Conservation (phyloP, 768 basidiomycete genomes). For the Strobilomyces echinocephalus region DNA sequence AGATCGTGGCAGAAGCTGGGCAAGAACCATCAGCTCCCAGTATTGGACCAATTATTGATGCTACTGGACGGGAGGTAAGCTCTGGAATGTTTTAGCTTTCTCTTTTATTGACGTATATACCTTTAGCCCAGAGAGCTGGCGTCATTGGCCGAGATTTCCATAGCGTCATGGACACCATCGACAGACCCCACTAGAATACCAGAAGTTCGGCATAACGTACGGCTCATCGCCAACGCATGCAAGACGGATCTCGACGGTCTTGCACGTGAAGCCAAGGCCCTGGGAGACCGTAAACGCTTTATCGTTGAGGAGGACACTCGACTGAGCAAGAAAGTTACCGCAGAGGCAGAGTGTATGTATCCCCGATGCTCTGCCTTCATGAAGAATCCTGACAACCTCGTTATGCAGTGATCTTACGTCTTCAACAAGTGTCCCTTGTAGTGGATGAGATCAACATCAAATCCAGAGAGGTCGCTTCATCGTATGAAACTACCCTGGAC, state of each 20-base stretch:
- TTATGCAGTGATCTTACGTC: slow-evolving; percentile 62
- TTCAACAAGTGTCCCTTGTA: slow-evolving; percentile 73
- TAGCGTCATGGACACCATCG: slow-evolving; percentile 80
- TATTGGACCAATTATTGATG: slow-evolving; percentile 89
- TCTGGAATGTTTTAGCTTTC: not conserved
- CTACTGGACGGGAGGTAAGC: slow-evolving; percentile 86
- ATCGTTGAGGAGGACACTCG: slow-evolving; percentile 65
- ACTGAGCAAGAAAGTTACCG: slow-evolving; percentile 62
- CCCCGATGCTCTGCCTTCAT: not conserved
- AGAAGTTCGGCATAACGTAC: slow-evolving; percentile 94
- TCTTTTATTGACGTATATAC: slow-evolving; percentile 6
- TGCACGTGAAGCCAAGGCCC: slow-evolving; percentile 80
- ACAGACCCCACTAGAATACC: slow-evolving; percentile 86
- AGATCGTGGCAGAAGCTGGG: slow-evolving; percentile 86
- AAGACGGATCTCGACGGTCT: slow-evolving; percentile 84
- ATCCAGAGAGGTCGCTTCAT: slow-evolving; percentile 57
- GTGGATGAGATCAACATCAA: slow-evolving; percentile 65
- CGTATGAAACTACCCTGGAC: slow-evolving; percentile 69
- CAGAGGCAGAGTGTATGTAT: slow-evolving; percentile 70
- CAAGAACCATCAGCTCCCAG: slow-evolving; percentile 49
- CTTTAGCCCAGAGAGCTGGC: slow-evolving; percentile 78
- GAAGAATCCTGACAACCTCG: slow-evolving; percentile 3
- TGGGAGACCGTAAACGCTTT: slow-evolving; percentile 76
- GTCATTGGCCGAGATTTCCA: slow-evolving; percentile 73
- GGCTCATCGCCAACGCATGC: slow-evolving; percentile 78